Evolutionary conservation across 208 protist species (phyloP).

Genomic region (Trypanosoma theileri): DNA sequence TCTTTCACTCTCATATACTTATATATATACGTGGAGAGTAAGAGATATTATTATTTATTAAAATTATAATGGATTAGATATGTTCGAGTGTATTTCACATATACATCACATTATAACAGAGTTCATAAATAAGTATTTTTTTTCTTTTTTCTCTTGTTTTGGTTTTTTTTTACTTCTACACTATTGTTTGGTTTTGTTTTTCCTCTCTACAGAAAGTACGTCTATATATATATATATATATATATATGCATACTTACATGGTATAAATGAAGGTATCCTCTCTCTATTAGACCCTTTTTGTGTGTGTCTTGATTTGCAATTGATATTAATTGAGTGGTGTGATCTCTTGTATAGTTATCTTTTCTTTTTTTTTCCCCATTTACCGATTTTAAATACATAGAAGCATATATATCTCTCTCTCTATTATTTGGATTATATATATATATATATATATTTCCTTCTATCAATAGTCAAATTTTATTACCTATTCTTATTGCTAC

Average conservation of each 20-base stretch:
- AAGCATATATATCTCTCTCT: too few species aligned
- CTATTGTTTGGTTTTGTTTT: constrained; percentile 2
- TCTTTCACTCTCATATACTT: too few species aligned
- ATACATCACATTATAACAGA: background rate
- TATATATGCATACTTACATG: background rate
- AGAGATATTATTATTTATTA: too few species aligned
- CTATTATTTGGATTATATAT: too few species aligned
- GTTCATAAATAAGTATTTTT: background rate
- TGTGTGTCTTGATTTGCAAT: background rate
- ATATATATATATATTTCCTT: too few species aligned
- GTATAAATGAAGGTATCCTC: background rate
- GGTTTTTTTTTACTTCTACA: background rate
- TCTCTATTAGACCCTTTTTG: background rate
- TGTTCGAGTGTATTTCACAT: too few species aligned
- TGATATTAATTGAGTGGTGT: background rate
- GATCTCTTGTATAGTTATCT: background rate
- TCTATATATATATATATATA: too few species aligned
- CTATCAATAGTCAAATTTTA: too few species aligned
- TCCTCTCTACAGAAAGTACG: too few species aligned
- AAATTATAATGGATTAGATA: too few species aligned
- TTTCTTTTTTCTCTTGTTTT: constrained; percentile 14
- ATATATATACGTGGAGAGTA: too few species aligned
- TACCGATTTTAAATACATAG: background rate
- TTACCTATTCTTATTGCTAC: too few species aligned
- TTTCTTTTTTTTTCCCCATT: background rate